Base-by-base conservation (phyloP, 371 early-diverging fungal species). In the Choanephora cucurbitarum region DNA sequence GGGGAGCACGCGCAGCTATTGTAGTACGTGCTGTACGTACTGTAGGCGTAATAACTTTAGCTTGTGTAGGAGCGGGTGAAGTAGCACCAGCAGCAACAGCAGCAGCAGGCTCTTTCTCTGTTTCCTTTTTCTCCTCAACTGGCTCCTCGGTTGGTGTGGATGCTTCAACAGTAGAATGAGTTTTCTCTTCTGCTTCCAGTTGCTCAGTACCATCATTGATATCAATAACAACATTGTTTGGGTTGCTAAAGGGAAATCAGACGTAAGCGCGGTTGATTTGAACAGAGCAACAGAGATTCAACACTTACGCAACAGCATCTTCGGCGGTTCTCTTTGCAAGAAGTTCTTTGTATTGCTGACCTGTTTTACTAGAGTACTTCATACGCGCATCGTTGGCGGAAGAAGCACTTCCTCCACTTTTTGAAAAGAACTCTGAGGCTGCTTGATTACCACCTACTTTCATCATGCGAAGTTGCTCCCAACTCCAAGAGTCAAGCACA, bases 401-500 rank as follows among this genome's bases (percentile, higher is more conserved):
- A 24, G 62, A 61, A 0, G 66, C 58, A 41, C 58, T 58, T 14
- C 80, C 70, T 4, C 83, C 84, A 56, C 88, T 73, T 60, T 86
- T 87, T 48, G 84, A 77, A 75, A 95, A 93, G 60, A 87, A 94
- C 57, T 91, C 94, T 3, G 81, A 67, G 9, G 93, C 89, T 28
- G 85, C 82, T 69, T 81, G 82, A 60, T 92, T 93, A 5, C 93
- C 93, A 42, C 92, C 91, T 6, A 91, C 84, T 66, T 95, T 95
- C 97, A 97, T 96, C 23, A 83, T 75, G 22, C 97, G 87, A 39
- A 98, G 84, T 72, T 98, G 98, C 59, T 94, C 94, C 86, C 95
- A 87, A 9, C 89, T 84, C 98, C 97, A 17, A 17, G 89, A 82
- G 58, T 97, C 97, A 24, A 97, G 80, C 33, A 81, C 73, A 0